These are phyloP conservation scores for Fusarium sp. DNA, from an alignment of 2,329 filamentous ascomycete genomes.

Conservation along the genomic window DNA sequence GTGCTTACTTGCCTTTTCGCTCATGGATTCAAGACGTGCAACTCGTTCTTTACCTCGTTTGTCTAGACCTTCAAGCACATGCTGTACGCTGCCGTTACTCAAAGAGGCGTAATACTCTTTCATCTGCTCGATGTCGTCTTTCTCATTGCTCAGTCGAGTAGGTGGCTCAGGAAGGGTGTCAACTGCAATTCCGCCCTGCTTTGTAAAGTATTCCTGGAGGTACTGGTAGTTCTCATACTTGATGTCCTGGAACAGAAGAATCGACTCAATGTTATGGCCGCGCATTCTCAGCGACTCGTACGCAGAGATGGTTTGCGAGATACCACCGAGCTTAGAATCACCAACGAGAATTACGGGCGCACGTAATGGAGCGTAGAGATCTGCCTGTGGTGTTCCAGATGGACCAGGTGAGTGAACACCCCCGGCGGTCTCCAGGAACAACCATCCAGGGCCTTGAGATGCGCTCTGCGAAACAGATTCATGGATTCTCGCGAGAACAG, in stretches of 20 bases:
- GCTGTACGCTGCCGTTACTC: slow-evolving; percentile 56
- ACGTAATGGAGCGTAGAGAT: slow-evolving; percentile 81
- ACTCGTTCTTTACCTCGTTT: slow-evolving; percentile 69
- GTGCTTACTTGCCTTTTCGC: slow-evolving; percentile 68
- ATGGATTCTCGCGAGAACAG: slow-evolving; percentile 64
- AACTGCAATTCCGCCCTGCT: slow-evolving; percentile 69
- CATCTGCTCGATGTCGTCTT: slow-evolving; percentile 70
- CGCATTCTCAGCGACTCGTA: slow-evolving; percentile 83
- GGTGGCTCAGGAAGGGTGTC: slow-evolving; percentile 73
- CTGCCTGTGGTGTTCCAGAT: slow-evolving; percentile 81
- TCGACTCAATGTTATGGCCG: slow-evolving; percentile 79
- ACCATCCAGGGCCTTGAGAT: slow-evolving; percentile 65
- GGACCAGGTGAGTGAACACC: slow-evolving; percentile 85
- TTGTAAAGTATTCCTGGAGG: slow-evolving; percentile 74
- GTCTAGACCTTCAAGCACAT: slow-evolving; percentile 65
- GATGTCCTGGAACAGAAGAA: slow-evolving; percentile 76
- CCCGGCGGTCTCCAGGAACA: slow-evolving; percentile 84
- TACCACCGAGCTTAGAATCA: slow-evolving; percentile 82
- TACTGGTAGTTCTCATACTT: slow-evolving; percentile 78
- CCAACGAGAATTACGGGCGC: slow-evolving; percentile 80
- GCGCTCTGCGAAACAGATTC: slow-evolving; percentile 53
- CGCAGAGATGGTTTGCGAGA: slow-evolving; percentile 82
- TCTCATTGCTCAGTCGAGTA: slow-evolving; percentile 52
- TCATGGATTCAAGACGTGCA: slow-evolving; percentile 70
- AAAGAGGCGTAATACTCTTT: slow-evolving; percentile 70